Evolutionary conservation across 441 rosid genomes (phyloP), one percentile per base, ranked within the genome.

Genomic region (Corymbia calophylla): DNA sequence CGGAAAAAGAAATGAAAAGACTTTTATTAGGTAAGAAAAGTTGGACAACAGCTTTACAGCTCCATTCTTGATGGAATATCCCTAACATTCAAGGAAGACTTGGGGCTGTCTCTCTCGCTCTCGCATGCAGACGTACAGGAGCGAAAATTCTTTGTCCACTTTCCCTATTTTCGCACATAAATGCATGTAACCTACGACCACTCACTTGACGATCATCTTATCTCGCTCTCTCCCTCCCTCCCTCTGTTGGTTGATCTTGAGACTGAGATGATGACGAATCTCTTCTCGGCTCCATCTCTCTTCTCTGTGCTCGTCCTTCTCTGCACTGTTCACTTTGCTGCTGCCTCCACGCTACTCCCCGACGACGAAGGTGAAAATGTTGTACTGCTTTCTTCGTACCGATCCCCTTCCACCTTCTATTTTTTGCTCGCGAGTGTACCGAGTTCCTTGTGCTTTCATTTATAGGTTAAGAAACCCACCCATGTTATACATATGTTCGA

Each of bases 341-440:
- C 70, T 35, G 90, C 87, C 64, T 93, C 94, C 73, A 90, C 91
- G 31, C 64, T 60, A 25, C 32, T 93, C 51, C 92, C 94, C 9
- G 53, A 10, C 9, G 91, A 90, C 44, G 96, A 95, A 95, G 94
- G 97, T 95, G 87, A 8, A 64, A 25, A 25, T 58, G n/a, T 58
- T 1, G n/a, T 25, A 5, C 11, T 58, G n/a, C 1, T 62, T 62
- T 62, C 32, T 29, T n/a, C 39, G 0, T n/a, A 8, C 5, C 8
- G 11, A n/a, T 4, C 73, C 73, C 31, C 31, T 64, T 31, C 5
- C 6, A n/a, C 1, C n/a, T 31, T 21, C 1, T 66, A 11, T 16
- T 66, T 66, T 31, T 56, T 11, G 62, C 62, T 23, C 1, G 62
- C 62, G 7, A 0, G 62, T 1, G 23, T 1, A 56, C 29, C 31